These are phyloP conservation scores for Daphne laureola DNA, from an alignment of 441 rosid species.

Conservation along the genomic window DNA sequence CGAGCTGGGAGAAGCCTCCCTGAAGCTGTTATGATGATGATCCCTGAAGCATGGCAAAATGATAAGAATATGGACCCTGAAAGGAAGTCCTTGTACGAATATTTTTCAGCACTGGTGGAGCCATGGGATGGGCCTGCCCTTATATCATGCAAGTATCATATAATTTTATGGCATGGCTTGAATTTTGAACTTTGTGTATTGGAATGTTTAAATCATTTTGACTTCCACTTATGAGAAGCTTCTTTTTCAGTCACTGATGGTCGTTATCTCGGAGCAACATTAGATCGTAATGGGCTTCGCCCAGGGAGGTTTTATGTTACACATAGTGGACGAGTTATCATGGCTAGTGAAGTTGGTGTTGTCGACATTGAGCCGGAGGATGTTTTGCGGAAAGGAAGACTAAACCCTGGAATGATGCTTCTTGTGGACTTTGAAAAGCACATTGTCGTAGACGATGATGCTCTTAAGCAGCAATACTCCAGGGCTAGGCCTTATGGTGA, in stretches of 20 bases:
- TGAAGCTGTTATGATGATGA: constrained; percentile 99
- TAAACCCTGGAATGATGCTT: constrained; percentile 99
- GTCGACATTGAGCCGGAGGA: constrained; percentile 96
- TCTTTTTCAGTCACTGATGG: constrained; percentile 91
- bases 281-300: constrained; percentile 98
- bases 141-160: constrained; percentile 69
- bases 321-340: constrained; percentile 83
- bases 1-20: constrained; percentile 99
- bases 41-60: constrained; percentile 99
- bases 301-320: constrained; percentile 97
- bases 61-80: constrained; percentile 96
- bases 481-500: constrained; percentile 87
- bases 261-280: constrained; percentile 94
- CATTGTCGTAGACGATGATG: constrained; percentile 92
- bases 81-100: constrained; percentile 73
- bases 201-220: no score
- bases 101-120: constrained; percentile 95
- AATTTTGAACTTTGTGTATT: neutral
- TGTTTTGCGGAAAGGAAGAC: constrained; percentile 94
- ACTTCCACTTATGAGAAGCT: constrained; percentile 4
- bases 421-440: constrained; percentile 97
- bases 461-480: constrained; percentile 95
- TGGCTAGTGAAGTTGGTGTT: constrained; percentile 99
- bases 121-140: constrained; percentile 99
- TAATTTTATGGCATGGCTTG: neutral